Conservation (phyloP, 192 early-diverging fungal genomes). For the Coemansia sp. region DNA sequence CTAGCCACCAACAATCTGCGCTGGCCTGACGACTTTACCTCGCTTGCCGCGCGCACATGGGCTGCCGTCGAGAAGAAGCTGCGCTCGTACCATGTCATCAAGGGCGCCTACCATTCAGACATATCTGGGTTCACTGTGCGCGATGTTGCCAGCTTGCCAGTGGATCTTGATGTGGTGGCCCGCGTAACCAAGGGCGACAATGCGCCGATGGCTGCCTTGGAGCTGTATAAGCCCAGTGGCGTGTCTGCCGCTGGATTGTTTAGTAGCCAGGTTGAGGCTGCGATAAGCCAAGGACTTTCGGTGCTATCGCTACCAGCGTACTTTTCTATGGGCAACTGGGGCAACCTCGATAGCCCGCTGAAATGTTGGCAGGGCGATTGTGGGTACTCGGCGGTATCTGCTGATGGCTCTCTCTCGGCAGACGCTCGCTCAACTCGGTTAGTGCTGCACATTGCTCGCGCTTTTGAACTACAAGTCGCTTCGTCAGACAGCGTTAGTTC, state of each 20-base stretch:
- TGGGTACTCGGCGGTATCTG: conserved; percentile 17
- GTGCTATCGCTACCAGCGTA: conserved; percentile 41
- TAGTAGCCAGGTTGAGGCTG: conserved; percentile 44
- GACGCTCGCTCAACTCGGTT: conserved; percentile 33
- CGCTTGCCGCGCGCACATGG: conserved; percentile 27
- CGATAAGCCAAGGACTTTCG: conserved; percentile 50
- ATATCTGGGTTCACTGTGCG: conserved; percentile 36
- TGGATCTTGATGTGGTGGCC: conserved; percentile 25
- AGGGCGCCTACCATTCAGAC: conserved; percentile 29
- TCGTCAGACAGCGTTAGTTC: conserved; percentile 36
- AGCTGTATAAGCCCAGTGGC: conserved; percentile 13
- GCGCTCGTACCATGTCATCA: conserved; percentile 31
- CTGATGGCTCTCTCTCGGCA: conserved; percentile 29
- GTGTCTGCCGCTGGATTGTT: neutral
- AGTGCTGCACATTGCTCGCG: conserved; percentile 34
- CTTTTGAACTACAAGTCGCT: conserved; percentile 33
- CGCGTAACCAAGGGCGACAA: conserved; percentile 35
- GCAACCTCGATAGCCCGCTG: conserved; percentile 32
- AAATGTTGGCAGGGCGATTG: neutral
- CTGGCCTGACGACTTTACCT: conserved; percentile 43
- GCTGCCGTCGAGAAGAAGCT: conserved; percentile 30
- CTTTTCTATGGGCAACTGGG: conserved; percentile 23
- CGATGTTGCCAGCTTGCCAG: conserved; percentile 27
- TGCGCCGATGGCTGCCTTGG: conserved; percentile 44
- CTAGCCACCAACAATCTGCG: conserved; percentile 79